Evolutionary conservation across 352 stramenopile species (phyloP).

Genomic region (Globisporangium cederbergense): DNA sequence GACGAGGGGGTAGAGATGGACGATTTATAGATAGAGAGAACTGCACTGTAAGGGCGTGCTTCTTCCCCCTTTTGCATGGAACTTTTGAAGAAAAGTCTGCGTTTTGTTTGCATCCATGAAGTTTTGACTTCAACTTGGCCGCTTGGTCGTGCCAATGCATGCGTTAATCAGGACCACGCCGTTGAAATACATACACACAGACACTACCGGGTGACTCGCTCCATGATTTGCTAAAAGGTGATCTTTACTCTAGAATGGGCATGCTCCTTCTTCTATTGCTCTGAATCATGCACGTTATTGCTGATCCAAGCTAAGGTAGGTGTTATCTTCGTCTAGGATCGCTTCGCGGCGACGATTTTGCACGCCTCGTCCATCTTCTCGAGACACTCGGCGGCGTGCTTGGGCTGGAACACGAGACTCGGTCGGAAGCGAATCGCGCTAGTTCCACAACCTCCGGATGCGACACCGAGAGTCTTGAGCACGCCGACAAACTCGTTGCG

Average conservation of each 20-base stretch:
- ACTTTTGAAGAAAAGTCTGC: background rate
- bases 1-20: conserved; percentile 43
- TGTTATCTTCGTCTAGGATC: background rate
- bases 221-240: no score
- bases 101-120: background rate
- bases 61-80: background rate
- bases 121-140: background rate
- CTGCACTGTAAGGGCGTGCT: background rate
- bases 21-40: conserved; percentile 40
- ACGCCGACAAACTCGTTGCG: conserved; percentile 61
- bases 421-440: conserved; percentile 76
- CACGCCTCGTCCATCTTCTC: conserved; percentile 66
- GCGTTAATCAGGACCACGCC: background rate
- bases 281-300: background rate
- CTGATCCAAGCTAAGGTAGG: background rate
- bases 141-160: background rate
- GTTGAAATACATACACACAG: no score
- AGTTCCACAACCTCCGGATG: conserved; percentile 61
- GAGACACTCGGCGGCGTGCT: conserved; percentile 70
- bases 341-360: conserved; percentile 22
- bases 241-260: no score
- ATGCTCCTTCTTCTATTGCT: background rate
- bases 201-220: no score
- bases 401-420: conserved; percentile 72
- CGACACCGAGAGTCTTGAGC: conserved; percentile 61